phyloP scores from a whole-genome alignment of 2,329 filamentous ascomycete species.

The Neonectria neomacrospora region DNA sequence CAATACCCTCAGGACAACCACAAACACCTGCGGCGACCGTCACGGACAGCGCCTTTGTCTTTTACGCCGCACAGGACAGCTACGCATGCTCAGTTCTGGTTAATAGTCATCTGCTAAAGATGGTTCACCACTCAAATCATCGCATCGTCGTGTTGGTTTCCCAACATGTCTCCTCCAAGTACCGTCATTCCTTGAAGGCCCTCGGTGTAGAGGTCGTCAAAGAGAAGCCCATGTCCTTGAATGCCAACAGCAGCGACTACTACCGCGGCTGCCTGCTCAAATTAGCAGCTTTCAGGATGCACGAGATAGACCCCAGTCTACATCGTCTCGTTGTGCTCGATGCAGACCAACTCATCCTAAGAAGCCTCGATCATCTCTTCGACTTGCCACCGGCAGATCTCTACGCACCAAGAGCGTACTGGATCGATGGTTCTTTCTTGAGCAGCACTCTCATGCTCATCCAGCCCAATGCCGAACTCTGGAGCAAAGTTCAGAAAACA shows the following conservation, averaged over 20 bases:
- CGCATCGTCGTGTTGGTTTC: slow-evolving; percentile 31
- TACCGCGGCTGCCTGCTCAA: slow-evolving; percentile 35
- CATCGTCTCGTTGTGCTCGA: slow-evolving; percentile 29
- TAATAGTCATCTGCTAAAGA: slow-evolving; percentile 29
- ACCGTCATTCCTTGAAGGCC: slow-evolving; percentile 15
- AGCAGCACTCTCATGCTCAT: slow-evolving; percentile 37
- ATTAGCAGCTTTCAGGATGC: slow-evolving; percentile 30
- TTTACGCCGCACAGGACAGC: slow-evolving; percentile 33
- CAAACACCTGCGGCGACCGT: neutral
- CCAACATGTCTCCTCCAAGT: slow-evolving; percentile 24
- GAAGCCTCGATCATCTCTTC: slow-evolving; percentile 31
- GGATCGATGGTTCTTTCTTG: slow-evolving; percentile 23
- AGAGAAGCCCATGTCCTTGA: slow-evolving; percentile 26
- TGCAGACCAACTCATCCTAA: slow-evolving; percentile 33
- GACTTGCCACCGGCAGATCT: slow-evolving; percentile 19
- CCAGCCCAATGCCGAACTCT: slow-evolving; percentile 20
- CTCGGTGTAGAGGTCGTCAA: slow-evolving; percentile 26
- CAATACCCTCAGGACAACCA: neutral
- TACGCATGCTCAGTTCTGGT: slow-evolving; percentile 35
- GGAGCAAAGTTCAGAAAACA: slow-evolving; percentile 21
- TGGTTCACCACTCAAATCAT: slow-evolving; percentile 13
- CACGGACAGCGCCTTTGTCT: slow-evolving; percentile 30
- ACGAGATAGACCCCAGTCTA: slow-evolving; percentile 26
- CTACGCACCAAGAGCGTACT: slow-evolving; percentile 31
- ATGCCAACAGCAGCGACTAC: slow-evolving; percentile 6